phyloP scores from a whole-genome alignment of 768 basidiomycete genomes.

The Phlebiopsis gigantea region DNA sequence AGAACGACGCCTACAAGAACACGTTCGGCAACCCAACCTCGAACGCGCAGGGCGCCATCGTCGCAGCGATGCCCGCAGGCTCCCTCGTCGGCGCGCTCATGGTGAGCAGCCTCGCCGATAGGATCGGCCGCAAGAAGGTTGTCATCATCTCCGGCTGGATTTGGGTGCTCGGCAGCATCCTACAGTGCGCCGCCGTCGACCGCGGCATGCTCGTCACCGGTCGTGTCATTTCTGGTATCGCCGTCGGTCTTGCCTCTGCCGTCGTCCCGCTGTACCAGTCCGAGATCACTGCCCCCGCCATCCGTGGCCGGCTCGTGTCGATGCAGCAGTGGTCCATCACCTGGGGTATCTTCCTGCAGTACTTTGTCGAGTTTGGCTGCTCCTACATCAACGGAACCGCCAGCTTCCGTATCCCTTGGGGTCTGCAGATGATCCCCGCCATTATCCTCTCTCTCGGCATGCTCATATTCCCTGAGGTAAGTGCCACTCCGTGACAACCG shows the following conservation, averaged over 20 bases:
- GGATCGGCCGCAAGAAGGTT: conserved; percentile 50
- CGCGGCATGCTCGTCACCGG: conserved; percentile 64
- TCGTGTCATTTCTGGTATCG: conserved; percentile 56
- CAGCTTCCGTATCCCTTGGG: conserved; percentile 80
- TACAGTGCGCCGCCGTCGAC: conserved; percentile 62
- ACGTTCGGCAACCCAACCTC: conserved; percentile 38
- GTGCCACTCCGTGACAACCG: background rate
- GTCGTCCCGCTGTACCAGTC: conserved; percentile 74
- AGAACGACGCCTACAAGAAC: conserved; percentile 31
- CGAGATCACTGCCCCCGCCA: conserved; percentile 64
- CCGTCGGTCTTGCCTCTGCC: conserved; percentile 61
- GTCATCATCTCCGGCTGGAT: conserved; percentile 63
- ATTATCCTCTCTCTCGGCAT: conserved; percentile 65
- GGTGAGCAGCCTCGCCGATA: conserved; percentile 60
- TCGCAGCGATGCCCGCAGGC: conserved; percentile 76
- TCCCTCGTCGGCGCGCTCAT: conserved; percentile 62
- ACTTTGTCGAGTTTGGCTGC: conserved; percentile 73
- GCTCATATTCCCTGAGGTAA: conserved; percentile 54
- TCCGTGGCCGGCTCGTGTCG: conserved; percentile 72
- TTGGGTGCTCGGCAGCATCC: conserved; percentile 67
- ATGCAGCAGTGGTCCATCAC: conserved; percentile 78
- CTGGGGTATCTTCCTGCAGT: conserved; percentile 73
- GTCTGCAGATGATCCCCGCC: conserved; percentile 74
- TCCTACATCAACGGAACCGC: conserved; percentile 66
- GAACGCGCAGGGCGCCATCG: conserved; percentile 63